Evolutionary conservation across 2,329 filamentous ascomycete species (phyloP).

Genomic region (Aspergillus tubingensis): DNA sequence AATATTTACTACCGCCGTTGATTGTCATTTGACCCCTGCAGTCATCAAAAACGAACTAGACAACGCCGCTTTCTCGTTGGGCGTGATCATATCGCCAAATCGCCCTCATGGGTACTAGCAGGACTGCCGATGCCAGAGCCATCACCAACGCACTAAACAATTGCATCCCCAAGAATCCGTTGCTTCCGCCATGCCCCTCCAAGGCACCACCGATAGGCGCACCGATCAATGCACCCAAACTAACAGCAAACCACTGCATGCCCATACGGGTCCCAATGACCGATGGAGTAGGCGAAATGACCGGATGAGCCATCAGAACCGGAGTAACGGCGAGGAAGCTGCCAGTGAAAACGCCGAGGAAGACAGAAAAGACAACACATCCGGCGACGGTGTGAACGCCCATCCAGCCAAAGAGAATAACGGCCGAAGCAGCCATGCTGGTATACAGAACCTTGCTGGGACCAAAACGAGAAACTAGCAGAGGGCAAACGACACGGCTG

Average conservation of each 20-base stretch:
- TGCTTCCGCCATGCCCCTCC: not conserved
- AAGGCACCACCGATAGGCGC: conserved; percentile 9
- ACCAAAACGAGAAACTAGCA: conserved; percentile 1
- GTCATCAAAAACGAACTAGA: no score
- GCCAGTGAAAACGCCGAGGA: conserved; percentile 10
- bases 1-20: no score
- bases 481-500: not conserved
- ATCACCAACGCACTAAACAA: conserved; percentile 8
- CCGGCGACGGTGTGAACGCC: conserved; percentile 1
- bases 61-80: no score
- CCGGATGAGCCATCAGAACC: conserved; percentile 13
- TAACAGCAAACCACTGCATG: conserved; percentile 13
- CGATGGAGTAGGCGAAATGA: conserved; percentile 4
- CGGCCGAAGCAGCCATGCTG: not conserved
- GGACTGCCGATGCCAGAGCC: not conserved
- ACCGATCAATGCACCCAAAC: conserved; percentile 11
- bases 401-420: conserved; percentile 13
- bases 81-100: conserved; percentile 1
- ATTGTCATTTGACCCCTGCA: no score
- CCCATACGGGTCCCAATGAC: conserved; percentile 15
- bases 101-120: conserved; percentile 4
- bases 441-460: not conserved
- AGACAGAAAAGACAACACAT: not conserved
- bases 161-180: conserved; percentile 7
- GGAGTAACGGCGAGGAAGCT: conserved; percentile 9